Percentiles rank a stretch among this genome's conserved stretches.
Conservation (phyloP, 768 basidiomycete species). For the Lentinula guzmanii region DNA sequence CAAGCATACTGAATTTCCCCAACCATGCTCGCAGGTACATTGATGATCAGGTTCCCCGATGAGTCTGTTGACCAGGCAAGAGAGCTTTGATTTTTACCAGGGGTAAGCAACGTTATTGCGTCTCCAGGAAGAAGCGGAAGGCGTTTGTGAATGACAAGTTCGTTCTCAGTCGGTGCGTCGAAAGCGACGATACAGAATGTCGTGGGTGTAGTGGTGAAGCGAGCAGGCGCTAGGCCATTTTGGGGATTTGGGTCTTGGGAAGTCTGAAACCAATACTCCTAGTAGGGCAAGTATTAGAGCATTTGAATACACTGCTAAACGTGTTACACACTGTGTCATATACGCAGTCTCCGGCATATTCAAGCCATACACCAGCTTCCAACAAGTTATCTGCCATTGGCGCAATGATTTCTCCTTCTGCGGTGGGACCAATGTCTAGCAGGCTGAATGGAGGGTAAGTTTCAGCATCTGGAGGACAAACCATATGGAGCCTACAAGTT, state of each 20-base stretch:
- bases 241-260: constrained; percentile 29
- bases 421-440: constrained; percentile 48
- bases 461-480: not conserved
- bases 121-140: constrained; percentile 41
- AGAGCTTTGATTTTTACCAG: constrained; percentile 19
- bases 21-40: constrained; percentile 18
- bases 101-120: constrained; percentile 32
- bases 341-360: constrained; percentile 43
- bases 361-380: constrained; percentile 47
- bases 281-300: not conserved
- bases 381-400: constrained; percentile 42
- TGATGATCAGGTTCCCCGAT: constrained; percentile 11
- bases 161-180: constrained; percentile 23
- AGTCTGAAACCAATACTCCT: constrained; percentile 45
- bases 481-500: constrained; percentile 37
- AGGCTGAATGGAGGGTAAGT: constrained; percentile 23
- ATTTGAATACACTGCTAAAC: not conserved
- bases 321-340: constrained; percentile 37
- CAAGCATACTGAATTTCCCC: constrained; percentile 28
- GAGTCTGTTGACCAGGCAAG: constrained; percentile 17
- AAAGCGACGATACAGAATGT: constrained; percentile 48
- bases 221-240: constrained; percentile 19
- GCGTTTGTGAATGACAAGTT: constrained; percentile 29
- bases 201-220: constrained; percentile 45
- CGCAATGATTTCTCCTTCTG: constrained; percentile 46